These are phyloP conservation scores for Salix dunnii DNA, from an alignment of 345 rosid genomes.

Conservation along the genomic window DNA sequence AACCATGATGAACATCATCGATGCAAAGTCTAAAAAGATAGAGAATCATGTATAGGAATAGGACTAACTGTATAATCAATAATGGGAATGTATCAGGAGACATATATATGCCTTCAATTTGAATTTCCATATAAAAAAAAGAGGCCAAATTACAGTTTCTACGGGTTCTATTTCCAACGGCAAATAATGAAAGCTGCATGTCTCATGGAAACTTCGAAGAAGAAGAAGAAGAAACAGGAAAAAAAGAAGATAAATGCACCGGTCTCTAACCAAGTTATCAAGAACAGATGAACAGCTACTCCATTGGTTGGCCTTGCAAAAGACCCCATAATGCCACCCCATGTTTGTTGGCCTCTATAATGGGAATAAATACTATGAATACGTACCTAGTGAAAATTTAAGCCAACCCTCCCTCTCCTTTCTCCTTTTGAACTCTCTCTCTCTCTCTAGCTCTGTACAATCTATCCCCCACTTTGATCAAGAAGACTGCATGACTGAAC, in stretches of 20 bases:
- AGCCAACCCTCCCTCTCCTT: neutral
- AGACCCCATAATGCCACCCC: neutral
- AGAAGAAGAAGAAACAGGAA: neutral
- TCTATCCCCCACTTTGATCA: constrained; percentile 13
- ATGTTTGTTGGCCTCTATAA: neutral
- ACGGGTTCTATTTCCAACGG: too few species aligned
- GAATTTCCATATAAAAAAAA: neutral
- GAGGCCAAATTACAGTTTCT: neutral
- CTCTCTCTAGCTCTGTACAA: constrained; percentile 3
- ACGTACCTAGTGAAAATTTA: neutral
- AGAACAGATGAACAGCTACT: neutral
- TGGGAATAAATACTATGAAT: neutral
- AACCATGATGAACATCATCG: neutral
- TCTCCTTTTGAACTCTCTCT: neutral
- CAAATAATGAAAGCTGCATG: neutral
- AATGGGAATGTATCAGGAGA: neutral
- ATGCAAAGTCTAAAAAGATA: neutral
- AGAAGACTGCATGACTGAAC: constrained; percentile 53
- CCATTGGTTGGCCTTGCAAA: neutral
- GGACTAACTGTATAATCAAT: neutral
- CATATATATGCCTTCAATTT: neutral
- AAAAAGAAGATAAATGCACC: neutral
- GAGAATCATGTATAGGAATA: neutral
- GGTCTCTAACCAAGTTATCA: neutral
- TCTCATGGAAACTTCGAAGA: neutral